phyloP scores from a whole-genome alignment of 2,329 filamentous ascomycete species.

The Colletotrichum magnum region DNA sequence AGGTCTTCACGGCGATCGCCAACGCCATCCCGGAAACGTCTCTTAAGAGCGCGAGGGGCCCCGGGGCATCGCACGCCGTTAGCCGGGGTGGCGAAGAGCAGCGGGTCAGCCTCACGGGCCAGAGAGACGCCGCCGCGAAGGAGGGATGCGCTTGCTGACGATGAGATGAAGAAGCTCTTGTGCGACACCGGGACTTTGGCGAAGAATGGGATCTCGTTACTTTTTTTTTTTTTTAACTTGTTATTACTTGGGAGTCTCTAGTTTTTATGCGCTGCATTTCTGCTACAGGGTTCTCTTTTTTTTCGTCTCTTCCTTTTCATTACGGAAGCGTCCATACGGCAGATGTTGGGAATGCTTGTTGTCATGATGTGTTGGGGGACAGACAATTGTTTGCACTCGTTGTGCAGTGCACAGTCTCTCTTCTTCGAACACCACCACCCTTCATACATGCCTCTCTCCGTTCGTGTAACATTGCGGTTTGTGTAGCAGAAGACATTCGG shows the following conservation, averaged over 20 bases:
- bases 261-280: conserved; percentile 39
- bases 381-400: conserved; percentile 18
- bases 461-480: conserved; percentile 34
- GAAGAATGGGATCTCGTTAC: conserved; percentile 26
- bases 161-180: conserved; percentile 15
- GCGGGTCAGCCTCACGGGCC: conserved; percentile 85
- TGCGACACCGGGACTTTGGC: conserved; percentile 23
- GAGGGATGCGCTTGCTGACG: conserved; percentile 89
- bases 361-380: conserved; percentile 22
- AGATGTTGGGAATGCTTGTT: conserved; percentile 17
- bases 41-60: conserved; percentile 88
- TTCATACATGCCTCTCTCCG: conserved; percentile 18
- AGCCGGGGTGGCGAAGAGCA: conserved; percentile 73
- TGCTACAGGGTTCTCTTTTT: conserved; percentile 35
- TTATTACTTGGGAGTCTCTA: conserved; percentile 35
- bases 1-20: conserved; percentile 98
- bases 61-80: conserved; percentile 71
- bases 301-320: not conserved
- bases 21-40: conserved; percentile 98
- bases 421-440: not conserved
- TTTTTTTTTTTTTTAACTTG: conserved; percentile 16
- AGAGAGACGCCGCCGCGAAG: conserved; percentile 82
- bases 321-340: conserved; percentile 35
- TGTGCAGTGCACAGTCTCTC: conserved; percentile 10
- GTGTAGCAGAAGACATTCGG: conserved; percentile 27